A percentile compares a stretch with the other conserved stretches of the same genome.
Conservation (phyloP, 2,329 filamentous ascomycete species). For the Ophiognomonia clavigignenti-juglandacearum region DNA sequence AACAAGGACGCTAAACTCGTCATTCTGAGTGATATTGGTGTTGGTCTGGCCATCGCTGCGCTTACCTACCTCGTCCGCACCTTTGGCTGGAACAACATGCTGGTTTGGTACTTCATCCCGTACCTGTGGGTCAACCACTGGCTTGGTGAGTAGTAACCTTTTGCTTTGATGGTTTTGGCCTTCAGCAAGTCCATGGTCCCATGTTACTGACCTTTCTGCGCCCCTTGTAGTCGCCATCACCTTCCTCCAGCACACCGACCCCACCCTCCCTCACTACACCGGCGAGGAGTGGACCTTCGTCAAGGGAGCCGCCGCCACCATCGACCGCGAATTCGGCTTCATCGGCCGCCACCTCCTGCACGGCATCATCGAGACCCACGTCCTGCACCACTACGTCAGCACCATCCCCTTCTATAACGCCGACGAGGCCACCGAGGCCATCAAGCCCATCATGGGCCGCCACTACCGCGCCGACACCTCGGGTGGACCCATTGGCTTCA, state of each 20-base stretch:
- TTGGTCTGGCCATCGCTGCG: conserved; percentile 55
- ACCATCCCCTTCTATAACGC: conserved; percentile 96
- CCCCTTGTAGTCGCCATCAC: conserved; percentile 78
- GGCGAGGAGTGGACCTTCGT: conserved; percentile 85
- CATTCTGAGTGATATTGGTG: conserved; percentile 77
- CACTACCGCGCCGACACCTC: conserved; percentile 85
- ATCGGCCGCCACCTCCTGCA: conserved; percentile 86
- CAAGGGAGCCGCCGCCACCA: conserved; percentile 89
- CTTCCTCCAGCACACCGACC: conserved; percentile 95
- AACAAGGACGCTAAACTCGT: conserved; percentile 86
- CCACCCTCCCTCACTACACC: conserved; percentile 87
- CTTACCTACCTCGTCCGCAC: conserved; percentile 68
- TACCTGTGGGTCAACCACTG: conserved; percentile 99
- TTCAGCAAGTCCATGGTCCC: too few species aligned
- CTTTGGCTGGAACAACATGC: conserved; percentile 80
- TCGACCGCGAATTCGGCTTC: conserved; percentile 96
- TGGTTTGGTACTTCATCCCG: conserved; percentile 91
- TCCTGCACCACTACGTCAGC: conserved; percentile 95
- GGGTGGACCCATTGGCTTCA: conserved; percentile 76
- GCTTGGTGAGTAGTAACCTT: conserved; percentile 66
- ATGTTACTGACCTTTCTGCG: conserved; percentile 5
- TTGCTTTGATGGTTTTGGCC: not conserved
- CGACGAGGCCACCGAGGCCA: conserved; percentile 89
- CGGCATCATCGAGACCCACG: conserved; percentile 96
- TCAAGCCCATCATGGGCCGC: conserved; percentile 89